Evolutionary conservation across 2,329 filamentous ascomycete genomes (phyloP), one percentile per base, ranked within the genome.

Genomic region (Curvularia hawaiiensis): DNA sequence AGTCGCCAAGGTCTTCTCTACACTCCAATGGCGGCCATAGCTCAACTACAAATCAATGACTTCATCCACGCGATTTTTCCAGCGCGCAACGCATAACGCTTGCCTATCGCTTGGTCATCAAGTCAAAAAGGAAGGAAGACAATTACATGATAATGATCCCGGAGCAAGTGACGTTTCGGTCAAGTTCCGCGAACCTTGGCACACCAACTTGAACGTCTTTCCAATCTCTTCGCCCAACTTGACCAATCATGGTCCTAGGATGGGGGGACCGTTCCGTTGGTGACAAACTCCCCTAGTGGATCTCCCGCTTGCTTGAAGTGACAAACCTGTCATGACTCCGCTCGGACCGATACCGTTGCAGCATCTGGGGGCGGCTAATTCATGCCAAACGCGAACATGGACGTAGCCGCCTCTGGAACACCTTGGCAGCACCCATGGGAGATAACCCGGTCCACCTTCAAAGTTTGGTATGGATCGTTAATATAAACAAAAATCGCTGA

Each of bases 261-360:
- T 38, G 38, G 39, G 39, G 47, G 16, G 7, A 38, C 45, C 31
- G 45, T 54, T 50, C 33, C 26, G 39, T 40, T 54, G 18, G 50
- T 41, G 28, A 31, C 18, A 30, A 11, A 24, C 51, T 52, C 44
- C 35, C 31, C 49, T 22, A 1, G 53, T 53, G 49, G 46, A 49
- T 51, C 52, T 46, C 40, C 49, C 53, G 48, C 39, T 33, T 51
- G 54, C 50, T 54, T 57, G 54, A 47, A 57, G 12, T 49, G 33
- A 46, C 39, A 52, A 44, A 45, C 56, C 57, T 59, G 50, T 54
- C 50, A 61, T 48, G 24, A 56, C 31, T 43, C 26, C 30, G 35
- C 47, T 62, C 59, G 56, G 59, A 33, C 59, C 59, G 59, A 59
- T 59, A 39, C 31, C 43, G 41, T 47, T 49, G 30, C 30, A 24